Evolutionary conservation across 768 basidiomycete species (phyloP), one percentile per base, ranked within the genome.

Genomic region (Gelatoporia subvermispora): DNA sequence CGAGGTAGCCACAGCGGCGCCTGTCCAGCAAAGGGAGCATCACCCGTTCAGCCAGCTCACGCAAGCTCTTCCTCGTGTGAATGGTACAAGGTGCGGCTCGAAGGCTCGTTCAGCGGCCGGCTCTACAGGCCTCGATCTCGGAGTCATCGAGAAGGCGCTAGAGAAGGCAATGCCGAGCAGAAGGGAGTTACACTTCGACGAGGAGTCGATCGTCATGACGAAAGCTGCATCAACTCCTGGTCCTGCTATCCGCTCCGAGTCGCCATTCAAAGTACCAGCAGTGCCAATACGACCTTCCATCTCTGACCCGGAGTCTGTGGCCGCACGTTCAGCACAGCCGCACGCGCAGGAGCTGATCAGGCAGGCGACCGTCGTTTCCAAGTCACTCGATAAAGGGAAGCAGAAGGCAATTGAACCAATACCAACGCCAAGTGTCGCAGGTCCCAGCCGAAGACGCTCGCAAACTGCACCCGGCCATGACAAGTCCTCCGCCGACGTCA

Each of bases 1-100:
- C 13, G 8, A 41, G 40, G 28, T 16, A 28, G 21, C 24, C 3
- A 10, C 28, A 22, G 8, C 23, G 18, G 15, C 35, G 24, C 37
- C 39, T 4, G 13, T 23, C 7, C 25, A 15, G 23, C 36, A 41
- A 23, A 17, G 16, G 22, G 37, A 40, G 23, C 52, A 53, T 18
- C 53, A 57, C 41, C 44, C 50, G 13, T 58, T 58, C 41, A 58
- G 57, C 34, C 57, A 55, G 22, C 41, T 45, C 4, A 21, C 37
- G 8, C 48, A 51, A 4, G 16, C 35, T 4, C 13, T 40, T 39
- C 17, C 17, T n/a, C 20, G 7, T 15, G 34, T 37, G 5, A n/a
- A 31, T 13, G 28, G 28, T 31, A 13, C 28, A 31, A 31, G 28
- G 7, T 13, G 13, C 13, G 7, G 28, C 5, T 13, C 28, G 28